Evolutionary conservation across 257 asterid genomes (phyloP), one percentile per base, ranked within the genome.

Genomic region (Solanum sitiens): DNA sequence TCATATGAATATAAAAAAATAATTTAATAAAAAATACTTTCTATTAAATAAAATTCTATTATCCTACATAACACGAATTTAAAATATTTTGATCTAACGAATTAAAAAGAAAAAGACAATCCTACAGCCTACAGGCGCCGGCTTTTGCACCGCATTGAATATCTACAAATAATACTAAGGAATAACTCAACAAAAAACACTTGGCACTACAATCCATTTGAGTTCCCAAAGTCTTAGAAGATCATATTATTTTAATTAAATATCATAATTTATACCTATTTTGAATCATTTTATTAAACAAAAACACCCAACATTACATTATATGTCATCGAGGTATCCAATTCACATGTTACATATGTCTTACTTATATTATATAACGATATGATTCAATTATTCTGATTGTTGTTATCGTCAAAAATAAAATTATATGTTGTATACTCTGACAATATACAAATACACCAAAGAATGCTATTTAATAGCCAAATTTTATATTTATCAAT

Each of bases 11-110:
- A 35, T 5, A 5, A 35, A 7, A 35, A 35, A 35, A 35, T 35
- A 35, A 0, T 35, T 35, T 35, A 7, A 35, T 0, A 1, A 1
- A 35, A 35, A 5, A 35, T 1, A 5, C 5, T 5, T 1, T 35
- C 39, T 35, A 35, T 35, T 35, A 35, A 35, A 35, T 35, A 35
- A 35, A 35, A 5, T 37, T 37, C 1, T 5, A 37, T 37, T 37
- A 37, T 37, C 39, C 7, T 37, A 37, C 1, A 37, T 7, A 1
- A 39, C 6, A 2, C 42, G 42, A 39, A 39, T 35, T 35, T 4
- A 3, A 39, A 39, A 39, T 39, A 39, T 6, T 39, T 2, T 1
- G 7, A 45, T 45, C 6, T 2, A 45, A 12, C 15, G 16, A 45
- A 45, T 11, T 11, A 45, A 12, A 39, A 5, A 44, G n/a, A 45